These are phyloP conservation scores for Kuraishia floccosa DNA, from an alignment of 805 yeast genomes.

Conservation along the genomic window DNA sequence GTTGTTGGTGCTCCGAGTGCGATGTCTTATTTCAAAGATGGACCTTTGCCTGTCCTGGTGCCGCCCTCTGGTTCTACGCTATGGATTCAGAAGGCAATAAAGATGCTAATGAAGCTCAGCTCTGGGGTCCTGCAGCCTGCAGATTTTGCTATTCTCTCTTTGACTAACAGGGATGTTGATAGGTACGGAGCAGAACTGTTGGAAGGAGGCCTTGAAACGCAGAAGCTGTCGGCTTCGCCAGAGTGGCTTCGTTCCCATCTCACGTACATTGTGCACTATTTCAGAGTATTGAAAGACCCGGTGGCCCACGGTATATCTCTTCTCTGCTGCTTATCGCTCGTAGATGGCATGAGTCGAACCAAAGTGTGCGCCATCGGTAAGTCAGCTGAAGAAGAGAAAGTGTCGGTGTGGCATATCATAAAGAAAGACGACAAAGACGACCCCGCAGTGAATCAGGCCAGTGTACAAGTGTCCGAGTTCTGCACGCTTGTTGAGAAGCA, in stretches of 20 bases:
- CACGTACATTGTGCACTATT: conserved; percentile 33
- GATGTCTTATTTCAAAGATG: conserved; percentile 5
- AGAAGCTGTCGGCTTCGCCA: conserved; percentile 33
- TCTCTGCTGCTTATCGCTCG: conserved; percentile 12
- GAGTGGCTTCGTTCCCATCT: conserved; percentile 37
- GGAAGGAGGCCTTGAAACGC: conserved; percentile 26
- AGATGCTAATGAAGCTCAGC: conserved; percentile 25
- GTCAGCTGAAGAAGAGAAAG: conserved; percentile 4
- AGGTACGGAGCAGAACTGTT: conserved; percentile 24
- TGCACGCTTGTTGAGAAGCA: too few relatives aligned
- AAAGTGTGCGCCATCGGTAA: conserved; percentile 5
- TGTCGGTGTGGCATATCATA: conserved; percentile 12
- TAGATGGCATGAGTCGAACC: conserved; percentile 7
- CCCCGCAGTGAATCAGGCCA: too few relatives aligned
- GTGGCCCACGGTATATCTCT: conserved; percentile 14
- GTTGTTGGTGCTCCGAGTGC: too few relatives aligned
- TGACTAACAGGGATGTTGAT: conserved; percentile 39
- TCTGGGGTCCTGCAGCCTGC: conserved; percentile 27
- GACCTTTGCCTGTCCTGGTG: conserved; percentile 3
- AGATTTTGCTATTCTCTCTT: conserved; percentile 42
- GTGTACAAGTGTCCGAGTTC: too few relatives aligned
- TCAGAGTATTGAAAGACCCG: conserved; percentile 28
- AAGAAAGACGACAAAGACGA: conserved; percentile 4
- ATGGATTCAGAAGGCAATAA: conserved; percentile 33
- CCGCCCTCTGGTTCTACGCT: conserved; percentile 12